Evolutionary conservation across 306 rosid genomes (phyloP), one percentile per base, ranked within the genome.

Genomic region (Leucaena leucocephala): DNA sequence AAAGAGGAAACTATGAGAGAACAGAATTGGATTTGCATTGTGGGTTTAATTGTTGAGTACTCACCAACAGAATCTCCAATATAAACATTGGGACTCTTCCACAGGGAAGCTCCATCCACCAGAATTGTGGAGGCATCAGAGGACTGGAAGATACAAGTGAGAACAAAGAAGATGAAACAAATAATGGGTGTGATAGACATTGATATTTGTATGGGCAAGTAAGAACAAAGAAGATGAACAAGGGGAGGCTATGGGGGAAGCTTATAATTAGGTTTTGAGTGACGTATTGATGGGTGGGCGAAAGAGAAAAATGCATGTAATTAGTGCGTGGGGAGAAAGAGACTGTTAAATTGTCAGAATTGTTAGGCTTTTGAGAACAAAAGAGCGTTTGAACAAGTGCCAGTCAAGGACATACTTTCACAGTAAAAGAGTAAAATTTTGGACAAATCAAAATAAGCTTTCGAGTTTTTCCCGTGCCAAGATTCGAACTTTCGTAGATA

Each of bases 51-150:
- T 38, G 12, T n/a, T 3, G 7, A 38, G 33, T 15, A 87, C 97
- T 86, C 85, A 95, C 98, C 72, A 78, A 95, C 80, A 66, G 97
- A 86, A 35, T 95, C 99, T 80, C 98, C 97, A 8, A 91, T 80
- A 55, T 84, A 86, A 63, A 85, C 96, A 83, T 68, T 75, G 12
- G 98, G 93, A 10, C 87, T 78, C 68, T 91, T 93, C 99, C 97
- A 89, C 72, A 86, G 81, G 71, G 90, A 87, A 90, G 90, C 85
- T 78, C 97, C 97, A 79, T 95, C 91, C 7, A 95, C 91, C 12
- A 85, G 86, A 65, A 86, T 79, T 42, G 90, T 84, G 40, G 90
- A 74, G 74, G 96, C 90, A 46, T 80, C 84, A 77, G 93, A 90
- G 67, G 89, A 55, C 59, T 81, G 87, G 77, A 87, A 77, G 72